Conservation (phyloP, 1,284 basidiomycete genomes). For the Phenoliferia sp. region DNA sequence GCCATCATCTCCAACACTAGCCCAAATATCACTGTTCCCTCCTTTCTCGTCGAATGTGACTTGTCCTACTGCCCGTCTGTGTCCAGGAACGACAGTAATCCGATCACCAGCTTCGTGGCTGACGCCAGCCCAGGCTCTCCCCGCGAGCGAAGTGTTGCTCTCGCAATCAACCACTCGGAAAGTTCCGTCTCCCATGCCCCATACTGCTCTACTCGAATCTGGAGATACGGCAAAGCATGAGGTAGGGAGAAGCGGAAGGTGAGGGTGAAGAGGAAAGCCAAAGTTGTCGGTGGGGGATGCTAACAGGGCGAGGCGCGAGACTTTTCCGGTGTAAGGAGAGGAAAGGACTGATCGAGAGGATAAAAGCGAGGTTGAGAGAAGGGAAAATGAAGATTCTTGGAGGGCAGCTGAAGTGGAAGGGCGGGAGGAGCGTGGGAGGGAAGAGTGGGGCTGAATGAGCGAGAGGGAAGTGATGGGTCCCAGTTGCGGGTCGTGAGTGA, state of each 20-base stretch:
- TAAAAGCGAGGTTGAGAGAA: slow-evolving; percentile 28
- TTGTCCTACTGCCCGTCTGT: slow-evolving; percentile 1
- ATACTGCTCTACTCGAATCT: slow-evolving; percentile 26
- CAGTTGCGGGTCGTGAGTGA: slow-evolving; percentile 30
- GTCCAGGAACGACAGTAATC: background rate
- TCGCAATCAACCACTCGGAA: slow-evolving; percentile 15
- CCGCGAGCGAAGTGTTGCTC: background rate
- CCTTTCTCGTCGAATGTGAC: slow-evolving; percentile 17
- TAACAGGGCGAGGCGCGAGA: slow-evolving; percentile 24
- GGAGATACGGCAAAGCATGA: slow-evolving; percentile 18
- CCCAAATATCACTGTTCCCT: slow-evolving; percentile 13
- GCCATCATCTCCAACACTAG: slow-evolving; percentile 24
- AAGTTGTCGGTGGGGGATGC: slow-evolving; percentile 30
- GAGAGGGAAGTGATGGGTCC: slow-evolving; percentile 26
- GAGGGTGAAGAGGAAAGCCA: slow-evolving; percentile 14
- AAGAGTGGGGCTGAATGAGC: slow-evolving; percentile 5
- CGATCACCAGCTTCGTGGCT: slow-evolving; percentile 6
- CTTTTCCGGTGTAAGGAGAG: slow-evolving; percentile 32
- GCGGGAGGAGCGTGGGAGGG: slow-evolving; percentile 1
- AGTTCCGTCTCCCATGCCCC: slow-evolving; percentile 33
- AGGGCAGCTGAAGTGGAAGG: slow-evolving; percentile 1
- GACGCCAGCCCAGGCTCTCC: slow-evolving; percentile 5
- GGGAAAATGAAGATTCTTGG: background rate
- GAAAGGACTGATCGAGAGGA: slow-evolving; percentile 30
- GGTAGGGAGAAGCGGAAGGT: slow-evolving; percentile 13